A percentile compares a stretch with the other conserved stretches of the same genome.
Conservation (phyloP, 805 yeast genomes). For the Clavispora fructus region DNA sequence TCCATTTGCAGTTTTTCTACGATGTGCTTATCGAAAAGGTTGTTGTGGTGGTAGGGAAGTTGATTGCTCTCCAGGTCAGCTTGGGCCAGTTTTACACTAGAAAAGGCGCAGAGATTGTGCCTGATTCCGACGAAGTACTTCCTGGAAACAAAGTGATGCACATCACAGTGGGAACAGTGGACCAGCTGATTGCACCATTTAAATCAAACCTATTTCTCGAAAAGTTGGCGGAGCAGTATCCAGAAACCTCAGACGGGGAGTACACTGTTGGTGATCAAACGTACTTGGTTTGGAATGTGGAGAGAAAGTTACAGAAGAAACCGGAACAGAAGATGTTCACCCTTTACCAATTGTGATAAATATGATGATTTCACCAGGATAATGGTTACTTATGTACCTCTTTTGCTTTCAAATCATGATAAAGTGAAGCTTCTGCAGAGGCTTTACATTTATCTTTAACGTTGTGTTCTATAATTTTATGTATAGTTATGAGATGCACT, state of each 20-base stretch:
- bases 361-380: too few relatives aligned
- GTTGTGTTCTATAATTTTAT: too few relatives aligned
- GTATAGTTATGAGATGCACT: too few relatives aligned
- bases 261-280: not conserved
- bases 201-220: constrained; percentile 10
- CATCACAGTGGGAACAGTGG: constrained; percentile 63
- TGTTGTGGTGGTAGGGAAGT: constrained; percentile 42
- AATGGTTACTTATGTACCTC: too few relatives aligned
- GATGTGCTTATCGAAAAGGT: constrained; percentile 39
- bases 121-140: not conserved
- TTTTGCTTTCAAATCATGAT: too few relatives aligned
- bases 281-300: not conserved
- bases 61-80: constrained; percentile 52
- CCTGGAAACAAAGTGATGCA: constrained; percentile 33
- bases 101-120: not conserved
- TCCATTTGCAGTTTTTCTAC: constrained; percentile 17
- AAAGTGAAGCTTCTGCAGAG: too few relatives aligned
- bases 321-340: not conserved
- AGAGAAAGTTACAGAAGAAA: not conserved
- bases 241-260: constrained; percentile 3
- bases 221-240: constrained; percentile 1
- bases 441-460: too few relatives aligned
- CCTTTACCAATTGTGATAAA: not conserved
- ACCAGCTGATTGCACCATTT: constrained; percentile 6
- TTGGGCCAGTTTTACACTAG: constrained; percentile 7